These are phyloP conservation scores for Mucor lusitanicus DNA, from an alignment of 371 early-diverging fungal genomes.

Conservation along the genomic window DNA sequence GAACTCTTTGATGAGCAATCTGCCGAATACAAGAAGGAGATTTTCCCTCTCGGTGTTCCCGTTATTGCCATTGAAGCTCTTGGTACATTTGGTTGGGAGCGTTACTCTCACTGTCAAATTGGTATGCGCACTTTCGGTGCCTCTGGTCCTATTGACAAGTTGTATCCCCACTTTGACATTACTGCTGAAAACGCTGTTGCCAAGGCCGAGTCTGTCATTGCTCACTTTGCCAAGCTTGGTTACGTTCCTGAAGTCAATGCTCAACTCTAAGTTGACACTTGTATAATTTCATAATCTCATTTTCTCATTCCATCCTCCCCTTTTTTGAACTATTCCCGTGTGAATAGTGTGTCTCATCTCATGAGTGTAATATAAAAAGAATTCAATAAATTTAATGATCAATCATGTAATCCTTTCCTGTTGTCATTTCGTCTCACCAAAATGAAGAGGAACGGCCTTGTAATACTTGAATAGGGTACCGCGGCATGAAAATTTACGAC, in stretches of 20 bases:
- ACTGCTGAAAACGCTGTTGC: constrained; percentile 29
- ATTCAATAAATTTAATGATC: background rate
- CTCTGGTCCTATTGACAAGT: constrained; percentile 55
- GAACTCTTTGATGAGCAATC: constrained; percentile 95
- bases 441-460: too few relatives aligned
- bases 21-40: constrained; percentile 79
- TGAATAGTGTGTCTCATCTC: background rate
- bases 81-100: constrained; percentile 92
- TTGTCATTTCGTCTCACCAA: too few relatives aligned
- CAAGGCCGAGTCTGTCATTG: constrained; percentile 26
- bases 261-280: constrained; percentile 22
- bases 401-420: background rate
- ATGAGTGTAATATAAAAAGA: background rate
- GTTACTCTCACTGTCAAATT: constrained; percentile 88
- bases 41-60: constrained; percentile 82
- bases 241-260: constrained; percentile 36
- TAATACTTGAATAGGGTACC: background rate
- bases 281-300: background rate
- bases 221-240: constrained; percentile 30
- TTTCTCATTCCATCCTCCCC: background rate
- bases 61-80: constrained; percentile 93
- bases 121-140: constrained; percentile 96
- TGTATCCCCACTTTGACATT: constrained; percentile 31
- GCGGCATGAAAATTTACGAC: background rate
- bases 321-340: background rate